Evolutionary conservation across 78 protist genomes (phyloP), one percentile per base, ranked within the genome.

Genomic region (Diacronema lutheri): DNA sequence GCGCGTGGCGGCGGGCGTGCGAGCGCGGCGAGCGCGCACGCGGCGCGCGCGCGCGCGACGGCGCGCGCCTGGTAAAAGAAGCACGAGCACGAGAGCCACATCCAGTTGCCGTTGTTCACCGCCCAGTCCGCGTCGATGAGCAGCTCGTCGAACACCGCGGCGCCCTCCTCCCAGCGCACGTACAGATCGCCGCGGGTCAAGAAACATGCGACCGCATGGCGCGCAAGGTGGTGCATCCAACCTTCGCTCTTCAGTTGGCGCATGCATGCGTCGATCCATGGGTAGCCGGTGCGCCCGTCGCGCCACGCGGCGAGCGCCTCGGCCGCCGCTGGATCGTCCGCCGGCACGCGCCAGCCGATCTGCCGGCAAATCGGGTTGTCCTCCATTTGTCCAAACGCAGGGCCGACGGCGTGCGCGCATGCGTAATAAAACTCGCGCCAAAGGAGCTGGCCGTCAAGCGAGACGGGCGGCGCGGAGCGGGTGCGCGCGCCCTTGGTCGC

Each of bases 181-280:
- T 58, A 89, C 57, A 89, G 74, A 69, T 89, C 86, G 50, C 92
- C 84, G 5, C 92, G 88, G 33, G 92, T 90, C 56, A 90, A 56
- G 84, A 90, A 90, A 64, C 92, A 90, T 0, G 92, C 92, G n/a
- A 90, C 92, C 9, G 74, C 80, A 40, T 90, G 92, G 26, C 92
- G 79, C 26, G 90, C 87, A 33, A 90, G 62, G 44, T 86, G 89
- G 62, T 90, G 92, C 41, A 88, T 55, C 91, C 91, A 88, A 35
- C 91, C 91, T 64, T 20, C 65, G 33, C 12, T 12, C 21, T 74
- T 56, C 76, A 89, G 85, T 73, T 89, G 92, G 19, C 21, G 33
- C 92, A 89, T 89, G 55, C 3, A 11, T 0, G 92, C 92, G 81
- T 89, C 92, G 83, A 89, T 89, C 84, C 78, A 84, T 11, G 92